Conservation (phyloP, 2,329 filamentous ascomycete genomes). For the Stagonosporopsis tanaceti region DNA sequence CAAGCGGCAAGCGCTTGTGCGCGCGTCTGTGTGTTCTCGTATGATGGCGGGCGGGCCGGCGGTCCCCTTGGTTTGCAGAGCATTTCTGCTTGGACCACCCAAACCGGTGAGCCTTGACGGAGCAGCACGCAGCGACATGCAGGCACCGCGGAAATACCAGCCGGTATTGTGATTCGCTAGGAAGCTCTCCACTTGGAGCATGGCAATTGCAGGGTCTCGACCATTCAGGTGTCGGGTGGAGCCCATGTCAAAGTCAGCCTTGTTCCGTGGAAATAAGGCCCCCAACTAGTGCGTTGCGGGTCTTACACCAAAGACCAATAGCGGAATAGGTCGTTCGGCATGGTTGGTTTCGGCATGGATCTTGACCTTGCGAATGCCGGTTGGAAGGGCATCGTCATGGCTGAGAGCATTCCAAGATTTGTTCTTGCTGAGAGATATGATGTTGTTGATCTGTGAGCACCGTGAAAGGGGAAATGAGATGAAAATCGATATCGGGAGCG, state of each 20-base stretch:
- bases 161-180: constrained; percentile 19
- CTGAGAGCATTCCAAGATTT: constrained; percentile 1
- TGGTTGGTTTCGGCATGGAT: constrained; percentile 9
- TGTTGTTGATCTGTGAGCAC: background rate
- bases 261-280: constrained; percentile 38
- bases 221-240: constrained; percentile 15
- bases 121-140: constrained; percentile 24
- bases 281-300: constrained; percentile 41
- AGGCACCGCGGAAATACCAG: constrained; percentile 17
- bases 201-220: constrained; percentile 20
- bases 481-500: constrained; percentile 4
- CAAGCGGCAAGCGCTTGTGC: constrained; percentile 21
- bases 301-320: constrained; percentile 34
- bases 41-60: constrained; percentile 21
- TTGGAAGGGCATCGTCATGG: constrained; percentile 1
- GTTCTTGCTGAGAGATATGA: background rate
- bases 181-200: constrained; percentile 11
- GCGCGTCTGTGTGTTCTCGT: constrained; percentile 19
- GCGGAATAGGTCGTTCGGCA: constrained; percentile 12
- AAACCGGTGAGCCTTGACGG: constrained; percentile 24
- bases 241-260: constrained; percentile 42
- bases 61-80: constrained; percentile 25
- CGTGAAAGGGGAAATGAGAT: constrained; percentile 4
- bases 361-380: constrained; percentile 3
- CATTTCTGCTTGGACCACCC: constrained; percentile 20